These are phyloP conservation scores for Aleurites moluccanus DNA, from an alignment of 441 rosid species.

Conservation along the genomic window DNA sequence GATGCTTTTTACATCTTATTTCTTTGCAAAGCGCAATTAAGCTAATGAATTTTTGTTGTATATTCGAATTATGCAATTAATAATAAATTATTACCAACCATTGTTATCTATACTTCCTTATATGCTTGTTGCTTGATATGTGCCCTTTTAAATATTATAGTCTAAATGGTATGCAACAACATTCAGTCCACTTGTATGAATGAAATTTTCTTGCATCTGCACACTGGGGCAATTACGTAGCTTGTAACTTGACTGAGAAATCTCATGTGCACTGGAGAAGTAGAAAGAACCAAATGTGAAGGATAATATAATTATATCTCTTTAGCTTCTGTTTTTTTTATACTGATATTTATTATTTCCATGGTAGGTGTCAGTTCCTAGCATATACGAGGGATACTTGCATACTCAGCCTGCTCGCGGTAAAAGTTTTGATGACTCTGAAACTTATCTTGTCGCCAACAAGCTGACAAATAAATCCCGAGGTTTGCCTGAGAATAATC, in stretches of 20 bases:
- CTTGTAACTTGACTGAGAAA: neutral
- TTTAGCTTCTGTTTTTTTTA: neutral
- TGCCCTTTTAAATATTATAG: neutral
- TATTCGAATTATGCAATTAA: too few species aligned
- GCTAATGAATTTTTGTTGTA: neutral
- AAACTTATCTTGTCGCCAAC: constrained; percentile 35
- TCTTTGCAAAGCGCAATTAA: neutral
- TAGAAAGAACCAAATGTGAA: neutral
- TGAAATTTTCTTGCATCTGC: neutral
- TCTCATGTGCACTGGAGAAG: neutral
- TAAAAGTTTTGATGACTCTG: constrained; percentile 51
- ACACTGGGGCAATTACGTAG: neutral
- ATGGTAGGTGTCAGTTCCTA: constrained; percentile 35
- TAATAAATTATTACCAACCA: neutral
- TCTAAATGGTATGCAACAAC: neutral
- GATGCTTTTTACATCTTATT: neutral
- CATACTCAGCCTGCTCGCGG: constrained; percentile 25
- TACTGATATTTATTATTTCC: constrained; percentile 5
- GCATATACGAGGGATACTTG: constrained; percentile 29
- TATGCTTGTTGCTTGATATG: neutral
- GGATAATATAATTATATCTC: neutral
- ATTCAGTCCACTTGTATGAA: neutral
- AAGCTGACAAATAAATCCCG: constrained; percentile 36
- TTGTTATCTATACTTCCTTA: neutral
- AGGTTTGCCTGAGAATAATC: constrained; percentile 39